Percentiles rank a stretch among this genome's conserved stretches.
phyloP scores from a whole-genome alignment of 306 rosid species.

The Medicago lupulina region DNA sequence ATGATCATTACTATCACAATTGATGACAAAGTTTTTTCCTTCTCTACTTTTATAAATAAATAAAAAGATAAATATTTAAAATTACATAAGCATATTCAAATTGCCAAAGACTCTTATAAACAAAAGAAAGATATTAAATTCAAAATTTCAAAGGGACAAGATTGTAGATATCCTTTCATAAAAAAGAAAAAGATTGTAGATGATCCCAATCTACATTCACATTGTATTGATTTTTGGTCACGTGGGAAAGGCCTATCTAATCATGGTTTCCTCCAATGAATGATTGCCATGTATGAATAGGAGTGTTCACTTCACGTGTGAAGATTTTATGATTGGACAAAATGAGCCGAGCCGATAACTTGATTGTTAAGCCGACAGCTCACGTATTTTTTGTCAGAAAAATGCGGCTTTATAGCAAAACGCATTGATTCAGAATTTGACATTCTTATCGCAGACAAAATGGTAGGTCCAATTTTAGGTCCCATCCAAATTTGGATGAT shows the following conservation, averaged over 20 bases:
- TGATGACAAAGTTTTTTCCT: too few species aligned
- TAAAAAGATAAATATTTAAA: too few species aligned
- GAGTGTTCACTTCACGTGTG: conserved; percentile 63
- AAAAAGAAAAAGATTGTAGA: background rate
- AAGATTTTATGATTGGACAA: conserved; percentile 39
- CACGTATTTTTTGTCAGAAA: conserved; percentile 27
- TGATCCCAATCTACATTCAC: conserved; percentile 9
- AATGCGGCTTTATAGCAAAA: conserved; percentile 28
- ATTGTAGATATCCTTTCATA: background rate
- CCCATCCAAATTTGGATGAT: conserved; percentile 27
- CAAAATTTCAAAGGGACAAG: background rate
- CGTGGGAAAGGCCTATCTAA: conserved; percentile 34
- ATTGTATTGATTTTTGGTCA: conserved; percentile 39
- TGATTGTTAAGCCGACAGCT: conserved; percentile 35
- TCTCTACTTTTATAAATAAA: too few species aligned
- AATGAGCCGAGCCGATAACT: conserved; percentile 27
- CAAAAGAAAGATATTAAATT: too few species aligned
- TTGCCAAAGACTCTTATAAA: too few species aligned
- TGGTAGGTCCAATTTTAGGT: conserved; percentile 41
- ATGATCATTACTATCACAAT: too few species aligned
- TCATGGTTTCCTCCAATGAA: conserved; percentile 36
- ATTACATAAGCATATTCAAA: too few species aligned
- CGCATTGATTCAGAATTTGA: conserved; percentile 56
- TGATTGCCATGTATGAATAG: conserved; percentile 42
- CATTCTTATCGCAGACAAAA: conserved; percentile 42